Percentiles rank a stretch among this genome's conserved stretches.
Conservation (phyloP, 148 eudicot species). For the Vaccinium corymbosum region DNA sequence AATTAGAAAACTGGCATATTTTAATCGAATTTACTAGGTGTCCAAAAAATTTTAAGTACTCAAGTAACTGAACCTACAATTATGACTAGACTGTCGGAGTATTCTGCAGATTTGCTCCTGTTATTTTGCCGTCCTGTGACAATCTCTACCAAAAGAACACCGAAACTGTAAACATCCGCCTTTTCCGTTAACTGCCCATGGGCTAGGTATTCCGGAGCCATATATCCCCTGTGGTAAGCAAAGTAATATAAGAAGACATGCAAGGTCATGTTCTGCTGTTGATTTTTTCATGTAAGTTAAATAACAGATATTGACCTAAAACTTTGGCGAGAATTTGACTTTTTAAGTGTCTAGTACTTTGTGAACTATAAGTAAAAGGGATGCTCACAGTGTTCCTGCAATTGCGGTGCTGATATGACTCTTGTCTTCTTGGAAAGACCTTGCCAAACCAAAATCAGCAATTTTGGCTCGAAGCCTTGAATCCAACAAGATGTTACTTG, state of each 20-base stretch:
- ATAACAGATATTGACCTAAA: not conserved
- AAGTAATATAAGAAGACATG: not conserved
- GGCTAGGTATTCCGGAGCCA: constrained; percentile 65
- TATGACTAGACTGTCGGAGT: constrained; percentile 39
- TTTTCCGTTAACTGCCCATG: constrained; percentile 54
- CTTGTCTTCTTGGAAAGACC: constrained; percentile 54
- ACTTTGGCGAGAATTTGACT: not conserved
- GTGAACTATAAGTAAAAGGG: not conserved
- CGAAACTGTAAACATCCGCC: constrained; percentile 65
- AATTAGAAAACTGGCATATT: not conserved
- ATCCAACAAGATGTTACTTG: constrained; percentile 58
- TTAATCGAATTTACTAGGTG: not conserved
- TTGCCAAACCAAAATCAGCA: constrained; percentile 61
- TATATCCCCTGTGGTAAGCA: constrained; percentile 39
- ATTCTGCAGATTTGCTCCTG: constrained; percentile 22
- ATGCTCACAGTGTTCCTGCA: constrained; percentile 56
- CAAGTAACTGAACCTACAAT: constrained; percentile 26
- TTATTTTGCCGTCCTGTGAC: constrained; percentile 51
- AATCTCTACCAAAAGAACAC: constrained; percentile 51
- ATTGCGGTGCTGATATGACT: constrained; percentile 59
- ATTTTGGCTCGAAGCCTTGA: constrained; percentile 46
- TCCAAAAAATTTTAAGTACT: not conserved
- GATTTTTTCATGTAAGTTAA: not conserved
- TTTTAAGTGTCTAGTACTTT: not conserved
- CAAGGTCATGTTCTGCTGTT: not conserved